Base-by-base conservation (phyloP, 2,329 filamentous ascomycete species). In the Claviceps cyperi region DNA sequence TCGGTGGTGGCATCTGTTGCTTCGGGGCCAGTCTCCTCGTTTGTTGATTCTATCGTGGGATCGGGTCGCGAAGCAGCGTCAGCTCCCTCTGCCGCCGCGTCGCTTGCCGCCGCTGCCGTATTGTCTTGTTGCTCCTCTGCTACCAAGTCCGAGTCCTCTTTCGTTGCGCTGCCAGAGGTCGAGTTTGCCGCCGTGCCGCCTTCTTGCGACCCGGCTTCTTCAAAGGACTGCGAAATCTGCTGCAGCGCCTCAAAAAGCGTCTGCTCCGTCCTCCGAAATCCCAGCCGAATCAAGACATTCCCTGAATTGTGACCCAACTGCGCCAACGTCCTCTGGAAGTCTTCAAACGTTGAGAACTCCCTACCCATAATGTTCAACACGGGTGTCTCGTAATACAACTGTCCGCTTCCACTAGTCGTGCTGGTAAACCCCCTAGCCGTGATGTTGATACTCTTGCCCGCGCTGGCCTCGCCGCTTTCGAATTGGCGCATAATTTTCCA, bases 401-500 rank as follows among this genome's bases (percentile, higher is more conserved):
- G 80, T 5, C 90, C 91, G 35, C 83, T 78, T 14, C 76, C 76
- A 9, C 64, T 72, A 38, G 66, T 70, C 15, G 75, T 76, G 53
- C 78, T 74, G 0, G 88, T 83, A n/a, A 84, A 74, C 2, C 83
- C 88, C 53, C 90, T 76, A 14, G 83, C 88, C 0, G 92, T 97
- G 57, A 98, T 78, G 63, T 96, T 96, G 56, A 86, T 70, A 50
- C 72, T 78, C 49, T 68, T 72, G 8, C 75, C 75, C 51, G 73
- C 72, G 46, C 74, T 80, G n/a, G 78, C 77, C 22, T 78, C 76
- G 36, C 78, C 81, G 55, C 84, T 84, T 67, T 98, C 92, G 56
- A 97, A 94, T 62, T 92, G 87, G 52, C 92, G 83, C 51, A 98
- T 64, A 28, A 97, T 74, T 57, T 88, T 78, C 92, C 92, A 98